Percentiles rank a stretch among this genome's conserved stretches.
These are phyloP conservation scores for Misopates orontium DNA, from an alignment of 257 asterid species.

Conservation along the genomic window DNA sequence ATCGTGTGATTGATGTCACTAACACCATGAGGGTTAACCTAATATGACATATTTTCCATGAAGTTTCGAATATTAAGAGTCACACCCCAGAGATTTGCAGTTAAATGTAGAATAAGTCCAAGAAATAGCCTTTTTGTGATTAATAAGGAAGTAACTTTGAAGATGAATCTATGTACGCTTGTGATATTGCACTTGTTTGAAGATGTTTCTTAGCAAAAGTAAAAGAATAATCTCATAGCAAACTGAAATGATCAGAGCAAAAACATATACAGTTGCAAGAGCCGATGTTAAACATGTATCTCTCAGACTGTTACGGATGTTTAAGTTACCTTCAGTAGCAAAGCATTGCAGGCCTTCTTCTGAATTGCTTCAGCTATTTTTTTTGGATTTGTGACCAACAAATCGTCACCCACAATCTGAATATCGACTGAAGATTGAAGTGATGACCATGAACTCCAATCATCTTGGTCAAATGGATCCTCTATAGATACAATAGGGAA, in stretches of 20 bases:
- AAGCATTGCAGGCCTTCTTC: constrained; percentile 94
- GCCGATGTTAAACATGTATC: neutral
- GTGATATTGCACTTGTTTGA: too few relatives aligned
- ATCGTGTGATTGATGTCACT: neutral
- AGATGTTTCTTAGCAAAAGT: neutral
- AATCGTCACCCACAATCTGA: constrained; percentile 93
- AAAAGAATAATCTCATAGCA: neutral
- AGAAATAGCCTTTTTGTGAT: too few relatives aligned
- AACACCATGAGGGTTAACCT: too few relatives aligned
- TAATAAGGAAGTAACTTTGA: too few relatives aligned
- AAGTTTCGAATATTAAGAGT: too few relatives aligned
- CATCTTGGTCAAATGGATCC: constrained; percentile 99
- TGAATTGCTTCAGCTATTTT: constrained; percentile 85
- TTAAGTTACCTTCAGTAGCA: constrained; percentile 62
- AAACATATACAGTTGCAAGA: neutral
- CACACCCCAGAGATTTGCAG: too few relatives aligned
- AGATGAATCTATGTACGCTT: too few relatives aligned
- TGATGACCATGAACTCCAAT: constrained; percentile 91
- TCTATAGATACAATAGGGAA: constrained; percentile 97
- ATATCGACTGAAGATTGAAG: constrained; percentile 82
- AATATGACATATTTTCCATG: too few relatives aligned
- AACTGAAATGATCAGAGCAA: neutral
- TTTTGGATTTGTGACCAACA: constrained; percentile 93
- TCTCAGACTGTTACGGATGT: neutral
- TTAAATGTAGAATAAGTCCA: too few relatives aligned